These are phyloP conservation scores for Beauveria scarabaeidicola DNA, from an alignment of 2,329 filamentous ascomycete species.

Conservation along the genomic window DNA sequence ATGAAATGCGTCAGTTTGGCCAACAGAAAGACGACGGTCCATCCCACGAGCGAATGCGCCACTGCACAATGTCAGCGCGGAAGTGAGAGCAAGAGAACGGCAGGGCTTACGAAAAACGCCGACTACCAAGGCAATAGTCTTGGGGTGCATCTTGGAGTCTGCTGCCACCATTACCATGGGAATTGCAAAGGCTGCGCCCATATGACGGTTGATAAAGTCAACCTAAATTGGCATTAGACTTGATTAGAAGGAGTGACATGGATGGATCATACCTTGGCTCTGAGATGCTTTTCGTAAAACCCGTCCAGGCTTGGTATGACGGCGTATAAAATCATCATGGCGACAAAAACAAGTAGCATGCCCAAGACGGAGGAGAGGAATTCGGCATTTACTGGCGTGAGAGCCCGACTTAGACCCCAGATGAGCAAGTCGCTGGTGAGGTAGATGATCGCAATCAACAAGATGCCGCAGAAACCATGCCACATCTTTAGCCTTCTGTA, in stretches of 20 bases:
- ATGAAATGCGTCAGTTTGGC: constrained; percentile 15
- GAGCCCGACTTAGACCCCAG: constrained; percentile 31
- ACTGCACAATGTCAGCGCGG: constrained; percentile 20
- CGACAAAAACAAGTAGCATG: constrained; percentile 33
- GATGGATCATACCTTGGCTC: constrained; percentile 22
- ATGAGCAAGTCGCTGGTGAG: constrained; percentile 37
- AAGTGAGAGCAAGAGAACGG: background rate
- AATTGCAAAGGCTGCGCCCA: constrained; percentile 42
- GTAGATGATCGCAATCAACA: constrained; percentile 29
- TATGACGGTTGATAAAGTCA: constrained; percentile 41
- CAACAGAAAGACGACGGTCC: constrained; percentile 23
- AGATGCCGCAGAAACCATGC: constrained; percentile 16
- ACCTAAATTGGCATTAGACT: constrained; percentile 24
- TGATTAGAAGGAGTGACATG: background rate
- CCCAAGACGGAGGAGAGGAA: constrained; percentile 41
- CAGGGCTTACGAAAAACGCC: constrained; percentile 33
- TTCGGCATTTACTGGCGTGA: constrained; percentile 26
- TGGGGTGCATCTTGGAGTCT: constrained; percentile 19
- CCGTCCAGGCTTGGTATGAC: constrained; percentile 16
- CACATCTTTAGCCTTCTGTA: background rate
- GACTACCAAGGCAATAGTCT: constrained; percentile 33
- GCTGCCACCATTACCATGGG: constrained; percentile 39
- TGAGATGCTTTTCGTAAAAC: constrained; percentile 24
- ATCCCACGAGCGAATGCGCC: constrained; percentile 27
- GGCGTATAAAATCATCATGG: constrained; percentile 23